phyloP scores from a whole-genome alignment of 2,329 filamentous ascomycete species.

The Ophiostoma angusticollis region DNA sequence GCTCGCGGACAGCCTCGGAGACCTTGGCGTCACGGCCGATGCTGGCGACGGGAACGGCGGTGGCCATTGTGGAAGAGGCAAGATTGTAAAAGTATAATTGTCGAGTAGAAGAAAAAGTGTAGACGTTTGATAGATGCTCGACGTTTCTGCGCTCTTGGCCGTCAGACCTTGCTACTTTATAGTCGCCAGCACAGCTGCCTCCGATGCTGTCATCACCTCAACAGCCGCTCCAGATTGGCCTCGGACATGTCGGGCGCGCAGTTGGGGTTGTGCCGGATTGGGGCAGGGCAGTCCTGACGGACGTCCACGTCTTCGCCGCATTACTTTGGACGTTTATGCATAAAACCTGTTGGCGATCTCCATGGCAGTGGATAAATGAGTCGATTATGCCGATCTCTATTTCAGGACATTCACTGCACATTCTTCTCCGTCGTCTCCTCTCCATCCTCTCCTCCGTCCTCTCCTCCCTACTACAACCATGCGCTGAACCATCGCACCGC shows the following conservation, averaged over 20 bases:
- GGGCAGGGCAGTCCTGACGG: background rate
- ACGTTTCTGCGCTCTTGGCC: background rate
- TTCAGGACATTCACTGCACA: background rate
- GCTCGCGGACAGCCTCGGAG: slow-evolving; percentile 10
- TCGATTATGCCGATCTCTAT: background rate
- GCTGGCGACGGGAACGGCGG: slow-evolving; percentile 11
- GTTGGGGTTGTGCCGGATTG: background rate
- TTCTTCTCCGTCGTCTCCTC: no score
- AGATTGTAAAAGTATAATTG: no score
- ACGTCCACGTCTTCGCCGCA: background rate
- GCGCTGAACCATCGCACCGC: slow-evolving; percentile 64
- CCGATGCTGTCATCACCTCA: no score
- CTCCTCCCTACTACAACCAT: slow-evolving; percentile 20
- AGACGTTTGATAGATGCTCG: background rate
- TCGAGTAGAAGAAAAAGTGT: no score
- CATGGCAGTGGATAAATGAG: background rate
- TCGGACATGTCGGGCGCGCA: no score
- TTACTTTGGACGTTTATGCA: slow-evolving; percentile 2
- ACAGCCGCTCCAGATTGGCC: no score
- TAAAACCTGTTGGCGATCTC: no score
- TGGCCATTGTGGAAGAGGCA: slow-evolving; percentile 5
- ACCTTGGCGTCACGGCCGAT: slow-evolving; percentile 13
- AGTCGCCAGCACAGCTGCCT: background rate
- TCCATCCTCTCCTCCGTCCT: background rate
- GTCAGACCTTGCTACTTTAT: background rate